Percentiles rank a stretch among this genome's conserved stretches.
Conservation (phyloP, 2,329 filamentous ascomycete genomes). For the Cercospora canescens region DNA sequence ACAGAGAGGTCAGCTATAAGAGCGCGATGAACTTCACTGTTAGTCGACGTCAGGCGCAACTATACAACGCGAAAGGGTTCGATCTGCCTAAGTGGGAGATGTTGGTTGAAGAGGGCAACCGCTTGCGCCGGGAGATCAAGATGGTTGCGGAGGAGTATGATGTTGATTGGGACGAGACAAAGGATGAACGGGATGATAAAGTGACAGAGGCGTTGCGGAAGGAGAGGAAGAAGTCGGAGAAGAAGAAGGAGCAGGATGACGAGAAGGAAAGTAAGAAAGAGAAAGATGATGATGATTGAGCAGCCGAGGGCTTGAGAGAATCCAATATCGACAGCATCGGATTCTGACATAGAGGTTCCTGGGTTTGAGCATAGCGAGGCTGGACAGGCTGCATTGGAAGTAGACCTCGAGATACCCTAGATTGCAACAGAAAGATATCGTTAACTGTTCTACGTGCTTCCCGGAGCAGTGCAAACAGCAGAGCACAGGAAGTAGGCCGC, state of each 20-base stretch:
- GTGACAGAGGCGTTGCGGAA: slow-evolving; percentile 56
- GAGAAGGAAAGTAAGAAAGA: slow-evolving; percentile 58
- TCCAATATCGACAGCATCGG: not conserved
- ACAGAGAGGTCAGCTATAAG: slow-evolving; percentile 80
- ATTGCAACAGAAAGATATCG: not conserved
- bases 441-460: not conserved
- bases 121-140: slow-evolving; percentile 75
- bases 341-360: not conserved
- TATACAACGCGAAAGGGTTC: slow-evolving; percentile 76
- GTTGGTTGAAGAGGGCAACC: slow-evolving; percentile 77
- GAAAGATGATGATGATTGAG: slow-evolving; percentile 44
- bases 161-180: slow-evolving; percentile 64
- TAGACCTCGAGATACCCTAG: slow-evolving; percentile 10
- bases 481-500: not conserved
- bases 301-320: not conserved
- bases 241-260: slow-evolving; percentile 47
- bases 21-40: slow-evolving; percentile 86
- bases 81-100: slow-evolving; percentile 75
- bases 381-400: not conserved
- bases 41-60: slow-evolving; percentile 69
- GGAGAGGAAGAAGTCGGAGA: slow-evolving; percentile 37
- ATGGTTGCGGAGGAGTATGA: slow-evolving; percentile 82
- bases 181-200: slow-evolving; percentile 35
- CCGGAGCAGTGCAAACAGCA: not conserved
- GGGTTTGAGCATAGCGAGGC: not conserved